These are phyloP conservation scores for Clonostachys rhizophaga DNA, from an alignment of 2,329 filamentous ascomycete species.

Conservation along the genomic window DNA sequence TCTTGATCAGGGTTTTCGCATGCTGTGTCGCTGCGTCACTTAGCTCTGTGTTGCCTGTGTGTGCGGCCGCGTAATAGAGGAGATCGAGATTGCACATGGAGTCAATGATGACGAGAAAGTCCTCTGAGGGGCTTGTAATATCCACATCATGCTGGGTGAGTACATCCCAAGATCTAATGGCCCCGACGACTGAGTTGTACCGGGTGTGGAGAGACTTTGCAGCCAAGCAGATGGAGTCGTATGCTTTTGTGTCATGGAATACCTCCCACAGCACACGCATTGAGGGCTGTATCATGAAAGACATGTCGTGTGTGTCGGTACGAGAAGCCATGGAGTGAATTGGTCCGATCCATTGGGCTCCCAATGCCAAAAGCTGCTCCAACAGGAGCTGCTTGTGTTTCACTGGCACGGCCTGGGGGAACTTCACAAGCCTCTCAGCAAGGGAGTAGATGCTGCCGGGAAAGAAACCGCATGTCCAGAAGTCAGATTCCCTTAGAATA, in stretches of 20 bases:
- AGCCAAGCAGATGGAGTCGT: conserved; percentile 34
- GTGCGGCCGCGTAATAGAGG: conserved; percentile 25
- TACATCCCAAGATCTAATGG: conserved; percentile 44
- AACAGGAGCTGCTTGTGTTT: conserved; percentile 6
- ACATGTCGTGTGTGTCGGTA: conserved; percentile 49
- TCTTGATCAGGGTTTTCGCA: conserved; percentile 29
- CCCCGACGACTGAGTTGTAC: conserved; percentile 33
- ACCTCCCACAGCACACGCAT: conserved; percentile 43
- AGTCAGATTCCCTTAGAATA: conserved; percentile 8
- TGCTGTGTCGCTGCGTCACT: conserved; percentile 25
- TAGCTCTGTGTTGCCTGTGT: conserved; percentile 16
- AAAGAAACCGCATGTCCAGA: conserved; percentile 33
- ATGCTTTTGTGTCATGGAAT: conserved; percentile 25
- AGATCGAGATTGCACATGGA: conserved; percentile 32
- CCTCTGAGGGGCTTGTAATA: conserved; percentile 19
- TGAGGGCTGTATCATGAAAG: conserved; percentile 46
- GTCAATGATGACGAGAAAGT: conserved; percentile 37
- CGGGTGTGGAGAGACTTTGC: conserved; percentile 35
- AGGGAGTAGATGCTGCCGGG: conserved; percentile 26
- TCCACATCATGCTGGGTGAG: conserved; percentile 18
- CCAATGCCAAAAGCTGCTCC: conserved; percentile 14
- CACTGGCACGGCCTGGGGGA: conserved; percentile 13
- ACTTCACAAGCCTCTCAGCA: conserved; percentile 22
- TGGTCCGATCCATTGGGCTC: conserved; percentile 23
- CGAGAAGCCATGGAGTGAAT: conserved; percentile 26